Conservation (phyloP, 345 rosid genomes). For the Syzygium jambos region DNA sequence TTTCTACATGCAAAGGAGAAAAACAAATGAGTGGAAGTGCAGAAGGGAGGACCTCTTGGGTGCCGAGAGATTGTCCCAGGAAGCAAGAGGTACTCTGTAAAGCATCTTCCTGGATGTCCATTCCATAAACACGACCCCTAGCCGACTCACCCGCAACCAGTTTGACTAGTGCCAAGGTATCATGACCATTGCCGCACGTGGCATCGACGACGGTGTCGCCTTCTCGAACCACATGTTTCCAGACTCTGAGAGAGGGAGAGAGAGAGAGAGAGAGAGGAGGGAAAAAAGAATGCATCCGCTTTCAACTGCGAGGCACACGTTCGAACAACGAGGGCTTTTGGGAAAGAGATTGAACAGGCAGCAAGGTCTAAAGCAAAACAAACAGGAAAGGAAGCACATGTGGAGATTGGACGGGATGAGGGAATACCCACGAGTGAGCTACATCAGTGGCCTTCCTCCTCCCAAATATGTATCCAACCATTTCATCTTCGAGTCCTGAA, state of each 20-base stretch:
- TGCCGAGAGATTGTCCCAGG: constrained; percentile 34
- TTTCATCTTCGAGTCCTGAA: constrained; percentile 57
- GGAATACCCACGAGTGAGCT: constrained; percentile 71
- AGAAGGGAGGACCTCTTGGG: constrained; percentile 41
- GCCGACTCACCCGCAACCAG: constrained; percentile 58
- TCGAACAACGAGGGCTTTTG: not conserved
- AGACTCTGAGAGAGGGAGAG: constrained; percentile 38
- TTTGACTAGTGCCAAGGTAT: constrained; percentile 69
- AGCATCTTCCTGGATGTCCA: constrained; percentile 77
- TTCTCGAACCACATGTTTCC: constrained; percentile 59
- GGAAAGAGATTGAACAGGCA: not conserved
- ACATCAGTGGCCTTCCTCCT: constrained; percentile 87
- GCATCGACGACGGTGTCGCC: constrained; percentile 81
- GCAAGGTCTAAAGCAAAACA: not conserved
- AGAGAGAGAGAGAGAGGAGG: not conserved
- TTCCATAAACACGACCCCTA: constrained; percentile 55
- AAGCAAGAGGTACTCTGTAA: constrained; percentile 40
- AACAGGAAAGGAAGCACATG: not conserved
- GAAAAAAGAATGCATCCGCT: not conserved
- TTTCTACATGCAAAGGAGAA: not conserved
- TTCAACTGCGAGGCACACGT: not conserved
- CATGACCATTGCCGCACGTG: constrained; percentile 87
- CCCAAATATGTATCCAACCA: constrained; percentile 70
- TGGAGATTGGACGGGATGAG: not conserved
- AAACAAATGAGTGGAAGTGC: not conserved